phyloP scores from a whole-genome alignment of 352 stramenopile genomes.

The Thalassiosira hispida region DNA sequence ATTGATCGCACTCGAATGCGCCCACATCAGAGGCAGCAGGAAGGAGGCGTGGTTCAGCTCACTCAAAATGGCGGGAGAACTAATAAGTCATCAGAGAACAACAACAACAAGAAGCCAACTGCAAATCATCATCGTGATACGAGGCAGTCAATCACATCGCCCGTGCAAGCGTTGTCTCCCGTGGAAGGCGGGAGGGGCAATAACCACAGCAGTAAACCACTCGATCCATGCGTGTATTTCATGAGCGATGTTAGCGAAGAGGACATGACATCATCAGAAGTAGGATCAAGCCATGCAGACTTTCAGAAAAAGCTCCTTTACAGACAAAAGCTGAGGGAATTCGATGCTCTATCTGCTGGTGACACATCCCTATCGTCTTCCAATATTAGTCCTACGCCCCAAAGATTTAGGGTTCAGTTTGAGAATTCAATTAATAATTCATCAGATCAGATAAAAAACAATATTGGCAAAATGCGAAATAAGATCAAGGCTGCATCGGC shows the following conservation, averaged over 20 bases:
- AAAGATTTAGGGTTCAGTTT: slow-evolving; percentile 10
- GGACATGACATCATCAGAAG: slow-evolving; percentile 5
- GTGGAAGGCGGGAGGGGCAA: no score
- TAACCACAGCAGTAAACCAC: neutral
- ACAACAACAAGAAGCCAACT: no score
- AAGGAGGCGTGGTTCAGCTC: no score
- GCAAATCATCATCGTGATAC: no score
- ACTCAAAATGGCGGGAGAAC: neutral
- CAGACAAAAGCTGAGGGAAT: slow-evolving; percentile 17
- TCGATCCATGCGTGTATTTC: slow-evolving; percentile 12
- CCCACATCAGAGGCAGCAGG: neutral
- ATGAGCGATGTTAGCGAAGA: slow-evolving; percentile 33
- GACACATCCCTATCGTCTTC: neutral
- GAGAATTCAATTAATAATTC: slow-evolving; percentile 7
- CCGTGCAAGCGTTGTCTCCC: no score
- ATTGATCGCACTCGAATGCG: slow-evolving; percentile 12
- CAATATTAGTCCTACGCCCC: slow-evolving; percentile 17
- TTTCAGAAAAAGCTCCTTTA: slow-evolving; percentile 32
- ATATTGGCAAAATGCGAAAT: slow-evolving; percentile 9
- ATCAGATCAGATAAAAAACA: neutral
- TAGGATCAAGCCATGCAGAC: slow-evolving; percentile 12
- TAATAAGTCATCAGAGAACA: no score
- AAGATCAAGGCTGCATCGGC: slow-evolving; percentile 2
- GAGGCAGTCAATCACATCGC: no score
- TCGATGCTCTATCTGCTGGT: neutral